phyloP scores from a whole-genome alignment of 176 grass and related monocot species.

The Stipa capillata region DNA sequence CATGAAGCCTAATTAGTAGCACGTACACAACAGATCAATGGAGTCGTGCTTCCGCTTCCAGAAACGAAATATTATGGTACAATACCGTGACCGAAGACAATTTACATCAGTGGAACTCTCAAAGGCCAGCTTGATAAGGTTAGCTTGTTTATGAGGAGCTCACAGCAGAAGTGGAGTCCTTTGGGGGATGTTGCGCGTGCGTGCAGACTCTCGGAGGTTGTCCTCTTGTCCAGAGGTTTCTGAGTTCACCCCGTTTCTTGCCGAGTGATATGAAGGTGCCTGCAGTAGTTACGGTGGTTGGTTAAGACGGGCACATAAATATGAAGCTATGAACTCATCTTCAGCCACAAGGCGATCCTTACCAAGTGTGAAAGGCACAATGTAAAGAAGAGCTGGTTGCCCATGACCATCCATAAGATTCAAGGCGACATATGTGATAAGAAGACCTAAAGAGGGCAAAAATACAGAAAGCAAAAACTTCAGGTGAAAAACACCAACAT shows the following conservation, averaged over 20 bases:
- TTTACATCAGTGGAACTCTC: constrained; percentile 4
- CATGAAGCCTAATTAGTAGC: neutral
- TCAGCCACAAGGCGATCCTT: constrained; percentile 10
- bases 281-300: neutral
- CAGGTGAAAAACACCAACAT: neutral
- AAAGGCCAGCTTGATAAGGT: neutral
- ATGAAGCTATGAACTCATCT: neutral
- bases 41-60: neutral
- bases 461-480: neutral
- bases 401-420: constrained; percentile 98
- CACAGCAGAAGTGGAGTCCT: neutral
- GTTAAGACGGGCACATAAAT: neutral
- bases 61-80: neutral
- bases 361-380: constrained; percentile 94
- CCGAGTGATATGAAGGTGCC: constrained; percentile 73
- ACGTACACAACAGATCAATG: neutral
- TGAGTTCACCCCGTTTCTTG: constrained; percentile 68
- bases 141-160: neutral
- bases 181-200: constrained; percentile 13
- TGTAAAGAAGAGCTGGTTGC: constrained; percentile 93
- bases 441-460: constrained; percentile 40
- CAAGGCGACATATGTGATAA: constrained; percentile 86
- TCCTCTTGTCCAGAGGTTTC: constrained; percentile 84
- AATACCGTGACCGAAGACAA: neutral
- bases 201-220: constrained; percentile 74